Percentiles rank a stretch among this genome's conserved stretches.
These are phyloP conservation scores for Trichoderma gamsii DNA, from an alignment of 495 filamentous ascomycete genomes.

Conservation along the genomic window DNA sequence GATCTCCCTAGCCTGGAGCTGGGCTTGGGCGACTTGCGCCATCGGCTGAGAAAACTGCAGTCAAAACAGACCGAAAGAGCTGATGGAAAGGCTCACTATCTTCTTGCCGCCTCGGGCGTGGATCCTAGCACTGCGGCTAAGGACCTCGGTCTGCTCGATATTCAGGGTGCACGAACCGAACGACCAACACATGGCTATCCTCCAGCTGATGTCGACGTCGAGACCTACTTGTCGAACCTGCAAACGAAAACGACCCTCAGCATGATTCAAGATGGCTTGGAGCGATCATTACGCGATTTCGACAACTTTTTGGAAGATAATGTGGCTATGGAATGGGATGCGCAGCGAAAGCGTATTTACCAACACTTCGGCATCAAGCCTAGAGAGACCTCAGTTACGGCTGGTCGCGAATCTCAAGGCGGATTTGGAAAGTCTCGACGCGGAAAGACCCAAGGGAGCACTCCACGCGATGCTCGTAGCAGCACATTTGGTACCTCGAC, in stretches of 20 bases:
- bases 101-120: conserved; percentile 85
- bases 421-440: conserved; percentile 51
- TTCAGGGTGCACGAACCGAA: conserved; percentile 32
- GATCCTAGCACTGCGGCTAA: conserved; percentile 69
- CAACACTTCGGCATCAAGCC: conserved; percentile 88
- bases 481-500: conserved; percentile 62
- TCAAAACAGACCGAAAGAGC: conserved; percentile 42
- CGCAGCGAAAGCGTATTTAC: conserved; percentile 84
- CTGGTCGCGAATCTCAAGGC: conserved; percentile 49
- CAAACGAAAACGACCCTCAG: conserved; percentile 86
- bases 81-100: conserved; percentile 72
- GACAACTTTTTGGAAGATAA: conserved; percentile 90
- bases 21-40: conserved; percentile 78
- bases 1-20: conserved; percentile 69
- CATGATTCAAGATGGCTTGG: conserved; percentile 82
- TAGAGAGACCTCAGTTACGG: conserved; percentile 47
- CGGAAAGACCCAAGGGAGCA: conserved; percentile 36
- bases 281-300: conserved; percentile 82
- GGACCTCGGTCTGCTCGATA: conserved; percentile 60
- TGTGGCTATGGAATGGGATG: conserved; percentile 91
- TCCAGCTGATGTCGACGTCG: conserved; percentile 63
- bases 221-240: conserved; percentile 72
- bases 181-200: conserved; percentile 24
- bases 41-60: conserved; percentile 74
- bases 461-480: conserved; percentile 30